A percentile compares a stretch with the other conserved stretches of the same genome.
phyloP scores from a whole-genome alignment of 306 rosid species.

The Glycine latifolia region DNA sequence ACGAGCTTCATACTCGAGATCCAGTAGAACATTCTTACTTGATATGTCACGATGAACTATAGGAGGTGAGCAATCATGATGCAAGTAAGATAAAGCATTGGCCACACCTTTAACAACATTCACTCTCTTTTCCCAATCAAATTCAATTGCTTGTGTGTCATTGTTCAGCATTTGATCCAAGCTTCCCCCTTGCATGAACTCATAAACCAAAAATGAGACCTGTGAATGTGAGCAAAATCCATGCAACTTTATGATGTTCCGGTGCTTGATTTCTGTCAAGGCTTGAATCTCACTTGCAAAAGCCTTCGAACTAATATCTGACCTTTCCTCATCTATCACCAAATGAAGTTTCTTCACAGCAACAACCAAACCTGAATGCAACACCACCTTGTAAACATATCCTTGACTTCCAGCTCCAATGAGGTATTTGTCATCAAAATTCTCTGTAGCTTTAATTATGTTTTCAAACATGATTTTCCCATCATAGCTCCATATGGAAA shows the following conservation, averaged over 20 bases:
- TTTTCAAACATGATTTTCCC: no score
- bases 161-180: slow-evolving; percentile 22
- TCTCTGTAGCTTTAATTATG: no score
- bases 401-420: no score
- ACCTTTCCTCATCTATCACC: no score
- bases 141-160: slow-evolving; percentile 4
- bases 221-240: slow-evolving; percentile 46
- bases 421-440: no score
- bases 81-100: slow-evolving; percentile 35
- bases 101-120: slow-evolving; percentile 47
- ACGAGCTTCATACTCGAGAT: background rate
- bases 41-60: slow-evolving; percentile 47
- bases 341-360: no score
- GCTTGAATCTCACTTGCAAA: no score
- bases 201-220: slow-evolving; percentile 45
- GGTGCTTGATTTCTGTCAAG: no score
- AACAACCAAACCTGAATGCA: no score
- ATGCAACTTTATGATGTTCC: no score
- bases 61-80: slow-evolving; percentile 40
- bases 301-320: background rate
- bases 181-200: slow-evolving; percentile 41
- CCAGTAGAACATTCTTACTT: slow-evolving; percentile 46
- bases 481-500: slow-evolving; percentile 43
- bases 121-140: slow-evolving; percentile 44
- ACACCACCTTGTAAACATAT: no score